A percentile compares a stretch with the other conserved stretches of the same genome.
Conservation (phyloP, 2,329 filamentous ascomycete genomes). For the Fusarium scirpi region DNA sequence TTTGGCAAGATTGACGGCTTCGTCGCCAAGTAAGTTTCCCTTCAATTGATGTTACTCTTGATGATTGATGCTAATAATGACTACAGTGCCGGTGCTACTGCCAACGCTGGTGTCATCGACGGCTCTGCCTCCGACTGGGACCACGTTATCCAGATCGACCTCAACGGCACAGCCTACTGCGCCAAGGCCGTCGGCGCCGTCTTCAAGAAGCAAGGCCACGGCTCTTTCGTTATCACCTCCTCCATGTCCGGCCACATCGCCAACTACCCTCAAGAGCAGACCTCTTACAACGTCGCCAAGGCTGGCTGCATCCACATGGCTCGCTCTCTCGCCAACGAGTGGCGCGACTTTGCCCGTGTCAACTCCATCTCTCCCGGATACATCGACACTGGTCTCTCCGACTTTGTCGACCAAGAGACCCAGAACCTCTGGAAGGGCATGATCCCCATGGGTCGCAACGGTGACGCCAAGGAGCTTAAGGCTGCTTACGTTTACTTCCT, state of each 20-base stretch:
- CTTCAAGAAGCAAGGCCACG: constrained; percentile 72
- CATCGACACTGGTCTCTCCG: constrained; percentile 75
- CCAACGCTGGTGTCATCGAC: constrained; percentile 75
- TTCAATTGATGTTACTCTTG: neutral
- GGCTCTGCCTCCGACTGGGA: constrained; percentile 75
- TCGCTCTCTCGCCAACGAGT: constrained; percentile 69
- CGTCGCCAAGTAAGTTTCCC: constrained; percentile 73
- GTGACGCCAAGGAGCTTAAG: constrained; percentile 76
- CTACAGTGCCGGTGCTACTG: constrained; percentile 61
- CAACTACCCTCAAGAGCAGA: constrained; percentile 76
- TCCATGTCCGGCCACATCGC: constrained; percentile 78
- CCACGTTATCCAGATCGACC: constrained; percentile 71
- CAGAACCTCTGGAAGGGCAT: constrained; percentile 80
- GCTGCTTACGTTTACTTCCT: constrained; percentile 83
- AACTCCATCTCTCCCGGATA: constrained; percentile 77
- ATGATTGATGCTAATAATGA: too few species aligned
- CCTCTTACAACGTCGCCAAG: constrained; percentile 75
- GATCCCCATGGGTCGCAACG: constrained; percentile 79
- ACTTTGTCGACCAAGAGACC: constrained; percentile 73
- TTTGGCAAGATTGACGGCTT: constrained; percentile 82
- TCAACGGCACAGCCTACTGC: constrained; percentile 77
- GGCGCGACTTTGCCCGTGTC: constrained; percentile 74
- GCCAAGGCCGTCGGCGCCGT: constrained; percentile 72
- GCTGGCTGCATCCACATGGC: constrained; percentile 64
- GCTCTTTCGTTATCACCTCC: constrained; percentile 76